Percentiles rank a stretch among this genome's conserved stretches.
phyloP scores from a whole-genome alignment of 2,329 filamentous ascomycete species.

The Graphilbum fragrans region DNA sequence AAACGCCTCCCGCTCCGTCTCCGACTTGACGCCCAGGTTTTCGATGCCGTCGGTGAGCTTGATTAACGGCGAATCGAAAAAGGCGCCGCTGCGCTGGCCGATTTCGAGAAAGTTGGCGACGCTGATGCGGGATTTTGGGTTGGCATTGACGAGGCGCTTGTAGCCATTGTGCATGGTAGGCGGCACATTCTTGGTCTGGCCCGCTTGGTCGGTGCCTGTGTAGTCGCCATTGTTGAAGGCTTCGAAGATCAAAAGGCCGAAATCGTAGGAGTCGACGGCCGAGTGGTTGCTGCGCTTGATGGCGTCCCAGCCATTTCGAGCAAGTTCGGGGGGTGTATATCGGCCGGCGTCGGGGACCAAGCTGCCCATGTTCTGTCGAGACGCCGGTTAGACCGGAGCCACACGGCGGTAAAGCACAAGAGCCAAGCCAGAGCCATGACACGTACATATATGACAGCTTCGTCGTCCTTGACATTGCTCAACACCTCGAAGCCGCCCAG shows the following conservation, averaged over 20 bases:
- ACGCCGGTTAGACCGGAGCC: neutral
- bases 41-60: slow-evolving; percentile 88
- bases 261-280: slow-evolving; percentile 79
- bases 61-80: slow-evolving; percentile 89
- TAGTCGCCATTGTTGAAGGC: slow-evolving; percentile 76
- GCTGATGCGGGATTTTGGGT: slow-evolving; percentile 78
- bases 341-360: slow-evolving; percentile 72
- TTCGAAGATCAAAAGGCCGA: slow-evolving; percentile 75
- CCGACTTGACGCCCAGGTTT: slow-evolving; percentile 77
- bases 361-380: slow-evolving; percentile 68
- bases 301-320: slow-evolving; percentile 77
- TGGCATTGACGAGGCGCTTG: slow-evolving; percentile 76
- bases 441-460: slow-evolving; percentile 74
- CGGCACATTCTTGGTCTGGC: slow-evolving; percentile 77
- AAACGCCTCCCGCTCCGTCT: slow-evolving; percentile 74
- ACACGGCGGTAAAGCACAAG: neutral
- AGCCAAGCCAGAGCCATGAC: neutral
- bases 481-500: slow-evolving; percentile 86
- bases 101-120: slow-evolving; percentile 83
- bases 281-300: slow-evolving; percentile 73
- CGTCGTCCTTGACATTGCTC: slow-evolving; percentile 92
- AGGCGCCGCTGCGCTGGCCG: slow-evolving; percentile 67
- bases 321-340: slow-evolving; percentile 80
- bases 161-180: slow-evolving; percentile 84
- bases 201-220: slow-evolving; percentile 62